phyloP scores from a whole-genome alignment of 1,284 basidiomycete genomes.

The Moesziomyces antarcticus region DNA sequence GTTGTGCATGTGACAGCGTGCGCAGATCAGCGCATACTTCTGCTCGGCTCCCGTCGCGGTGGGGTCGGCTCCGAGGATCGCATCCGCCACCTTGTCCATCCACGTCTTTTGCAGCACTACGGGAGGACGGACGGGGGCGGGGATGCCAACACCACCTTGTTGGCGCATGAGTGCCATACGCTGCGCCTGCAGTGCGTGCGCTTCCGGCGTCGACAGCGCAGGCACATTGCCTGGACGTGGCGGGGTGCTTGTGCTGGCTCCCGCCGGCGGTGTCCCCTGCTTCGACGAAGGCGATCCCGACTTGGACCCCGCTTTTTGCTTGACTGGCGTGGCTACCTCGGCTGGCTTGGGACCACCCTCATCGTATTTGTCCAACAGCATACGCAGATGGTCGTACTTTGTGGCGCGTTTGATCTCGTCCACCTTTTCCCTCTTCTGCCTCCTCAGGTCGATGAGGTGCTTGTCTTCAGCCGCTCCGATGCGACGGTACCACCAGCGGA shows the following conservation, averaged over 20 bases:
- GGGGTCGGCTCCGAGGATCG: slow-evolving; percentile 68
- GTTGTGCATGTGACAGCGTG: slow-evolving; percentile 91
- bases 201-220: slow-evolving; percentile 23
- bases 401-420: slow-evolving; percentile 98
- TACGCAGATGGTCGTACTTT: slow-evolving; percentile 90
- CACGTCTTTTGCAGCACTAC: slow-evolving; percentile 42
- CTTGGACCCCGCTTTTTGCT: slow-evolving; percentile 16
- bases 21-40: slow-evolving; percentile 90
- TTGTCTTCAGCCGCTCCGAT: slow-evolving; percentile 87
- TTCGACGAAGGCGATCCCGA: slow-evolving; percentile 18
- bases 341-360: slow-evolving; percentile 69
- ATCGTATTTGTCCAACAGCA: slow-evolving; percentile 90
- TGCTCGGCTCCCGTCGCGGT: slow-evolving; percentile 67
- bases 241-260: slow-evolving; percentile 10
- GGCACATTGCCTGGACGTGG: slow-evolving; percentile 5
- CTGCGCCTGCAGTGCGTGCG: slow-evolving; percentile 36
- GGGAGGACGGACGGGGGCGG: slow-evolving; percentile 7
- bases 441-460: slow-evolving; percentile 79
- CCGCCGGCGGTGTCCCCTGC: slow-evolving; percentile 5
- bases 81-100: slow-evolving; percentile 69
- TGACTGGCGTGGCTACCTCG: slow-evolving; percentile 19
- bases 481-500: slow-evolving; percentile 86
- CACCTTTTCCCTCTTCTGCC: slow-evolving; percentile 84
- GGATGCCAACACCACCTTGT: slow-evolving; percentile 16
- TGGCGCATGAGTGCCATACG: slow-evolving; percentile 47